Evolutionary conservation across 495 filamentous ascomycete genomes (phyloP).

Genomic region (Hypomontagnella monticulosa): DNA sequence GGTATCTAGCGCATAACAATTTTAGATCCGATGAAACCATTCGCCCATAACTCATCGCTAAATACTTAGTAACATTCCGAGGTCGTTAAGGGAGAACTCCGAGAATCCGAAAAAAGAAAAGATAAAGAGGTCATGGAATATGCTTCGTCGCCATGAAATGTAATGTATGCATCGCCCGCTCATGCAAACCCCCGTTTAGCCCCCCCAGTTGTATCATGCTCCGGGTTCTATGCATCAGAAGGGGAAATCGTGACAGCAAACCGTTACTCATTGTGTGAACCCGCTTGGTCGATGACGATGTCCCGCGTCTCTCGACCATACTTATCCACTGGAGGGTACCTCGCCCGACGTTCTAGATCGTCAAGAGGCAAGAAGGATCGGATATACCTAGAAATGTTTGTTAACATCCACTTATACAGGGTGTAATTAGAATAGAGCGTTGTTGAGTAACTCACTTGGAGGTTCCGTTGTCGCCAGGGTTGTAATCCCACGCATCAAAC

Average conservation of each 20-base stretch:
- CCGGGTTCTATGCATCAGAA: neutral
- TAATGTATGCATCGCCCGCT: constrained; percentile 23
- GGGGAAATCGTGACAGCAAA: neutral
- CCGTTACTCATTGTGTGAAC: constrained; percentile 55
- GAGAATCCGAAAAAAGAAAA: neutral
- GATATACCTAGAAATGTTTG: constrained; percentile 62
- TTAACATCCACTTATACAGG: neutral
- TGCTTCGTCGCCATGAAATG: constrained; percentile 7
- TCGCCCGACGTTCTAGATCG: constrained; percentile 71
- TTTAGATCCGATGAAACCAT: constrained; percentile 22
- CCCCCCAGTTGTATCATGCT: neutral
- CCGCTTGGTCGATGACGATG: constrained; percentile 55
- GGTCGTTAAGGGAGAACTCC: neutral
- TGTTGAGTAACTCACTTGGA: constrained; percentile 65
- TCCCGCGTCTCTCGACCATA: constrained; percentile 59
- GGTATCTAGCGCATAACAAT: constrained; percentile 18
- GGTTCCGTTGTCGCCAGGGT: constrained; percentile 75
- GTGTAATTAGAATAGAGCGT: neutral
- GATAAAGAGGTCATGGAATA: neutral
- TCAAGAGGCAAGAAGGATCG: constrained; percentile 74
- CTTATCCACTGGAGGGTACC: constrained; percentile 72
- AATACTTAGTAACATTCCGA: constrained; percentile 10
- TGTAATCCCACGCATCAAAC: constrained; percentile 79
- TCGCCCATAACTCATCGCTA: constrained; percentile 44
- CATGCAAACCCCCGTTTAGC: neutral